Evolutionary conservation across 768 basidiomycete species (phyloP).

Genomic region (Lactarius vividus): DNA sequence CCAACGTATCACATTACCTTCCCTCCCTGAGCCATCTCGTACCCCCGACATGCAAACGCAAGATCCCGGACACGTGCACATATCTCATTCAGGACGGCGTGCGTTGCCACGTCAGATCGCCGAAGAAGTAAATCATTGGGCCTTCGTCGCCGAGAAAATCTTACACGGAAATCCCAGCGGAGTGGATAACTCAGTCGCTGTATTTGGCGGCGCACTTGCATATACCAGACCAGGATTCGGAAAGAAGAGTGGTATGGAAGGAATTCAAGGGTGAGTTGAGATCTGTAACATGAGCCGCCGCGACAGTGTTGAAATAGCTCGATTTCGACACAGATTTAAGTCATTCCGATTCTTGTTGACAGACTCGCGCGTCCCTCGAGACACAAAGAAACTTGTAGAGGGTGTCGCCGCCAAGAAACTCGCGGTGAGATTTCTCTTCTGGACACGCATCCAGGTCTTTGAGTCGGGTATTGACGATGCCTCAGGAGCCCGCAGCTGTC

Average conservation of each 20-base stretch:
- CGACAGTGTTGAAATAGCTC: conserved; percentile 9
- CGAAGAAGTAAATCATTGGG: conserved; percentile 86
- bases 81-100: conserved; percentile 63
- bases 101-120: conserved; percentile 63
- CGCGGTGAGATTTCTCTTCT: conserved; percentile 42
- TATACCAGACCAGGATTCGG: conserved; percentile 82
- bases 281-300: background rate
- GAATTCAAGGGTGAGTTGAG: conserved; percentile 67
- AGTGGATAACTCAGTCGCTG: conserved; percentile 92
- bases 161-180: conserved; percentile 97
- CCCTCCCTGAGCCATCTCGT: conserved; percentile 47
- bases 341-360: conserved; percentile 87
- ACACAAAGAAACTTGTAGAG: conserved; percentile 93
- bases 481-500: conserved; percentile 82
- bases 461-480: conserved; percentile 6
- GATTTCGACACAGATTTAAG: conserved; percentile 63
- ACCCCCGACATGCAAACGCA: conserved; percentile 25
- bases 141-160: conserved; percentile 93
- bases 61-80: conserved; percentile 54
- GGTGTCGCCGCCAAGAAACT: conserved; percentile 74
- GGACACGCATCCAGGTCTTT: background rate
- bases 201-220: conserved; percentile 88
- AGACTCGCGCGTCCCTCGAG: conserved; percentile 88
- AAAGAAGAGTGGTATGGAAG: conserved; percentile 78
- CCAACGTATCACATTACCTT: conserved; percentile 59